Evolutionary conservation across 495 filamentous ascomycete genomes (phyloP), one percentile per base, ranked within the genome.

Genomic region (Astrocystis sublimbata): DNA sequence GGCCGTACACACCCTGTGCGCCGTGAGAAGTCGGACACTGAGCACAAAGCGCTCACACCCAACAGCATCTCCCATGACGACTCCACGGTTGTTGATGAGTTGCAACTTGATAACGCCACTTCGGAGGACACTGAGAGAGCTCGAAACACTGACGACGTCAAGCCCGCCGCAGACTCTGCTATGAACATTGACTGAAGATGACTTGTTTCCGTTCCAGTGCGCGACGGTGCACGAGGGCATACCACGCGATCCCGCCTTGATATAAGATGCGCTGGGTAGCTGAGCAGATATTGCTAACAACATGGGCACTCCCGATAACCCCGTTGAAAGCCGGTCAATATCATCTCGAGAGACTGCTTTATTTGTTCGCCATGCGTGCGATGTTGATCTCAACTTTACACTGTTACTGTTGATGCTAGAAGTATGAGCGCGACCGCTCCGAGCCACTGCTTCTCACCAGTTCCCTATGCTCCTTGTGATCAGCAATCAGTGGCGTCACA

Each of bases 131-230:
- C 33, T 28, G 26, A 58, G 35, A 38, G 19, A 13, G 38, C 50
- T 33, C 63, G 57, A 26, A 47, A 58, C 19, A 28, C 23, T 43
- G 53, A 49, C 17, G 50, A 62, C 28, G n/a, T 31, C 38, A 60
- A 67, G 7, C 40, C 15, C 15, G 3, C 38, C 50, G 26, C 23
- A n/a, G 57, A 63, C 55, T 66, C 65, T 62, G 51, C 63, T 3
- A 72, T 72, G 70, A 62, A 70, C 50, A 64, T 67, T 61, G 68
- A 70, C 62, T 72, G 65, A 66, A 46, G 41, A 40, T 31, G 6
- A 10, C 2, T 28, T 21, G 12, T 53, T 24, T 21, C 41, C 17
- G 38, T 53, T 45, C 6, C n/a, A 42, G 23, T 19, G 36, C 52
- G 21, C 51, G 42, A 23, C 13, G 6, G 36, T 1, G 5, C 23